Conservation (phyloP, 192 early-diverging fungal genomes). For the Jimgerdemannia lactiflua region DNA sequence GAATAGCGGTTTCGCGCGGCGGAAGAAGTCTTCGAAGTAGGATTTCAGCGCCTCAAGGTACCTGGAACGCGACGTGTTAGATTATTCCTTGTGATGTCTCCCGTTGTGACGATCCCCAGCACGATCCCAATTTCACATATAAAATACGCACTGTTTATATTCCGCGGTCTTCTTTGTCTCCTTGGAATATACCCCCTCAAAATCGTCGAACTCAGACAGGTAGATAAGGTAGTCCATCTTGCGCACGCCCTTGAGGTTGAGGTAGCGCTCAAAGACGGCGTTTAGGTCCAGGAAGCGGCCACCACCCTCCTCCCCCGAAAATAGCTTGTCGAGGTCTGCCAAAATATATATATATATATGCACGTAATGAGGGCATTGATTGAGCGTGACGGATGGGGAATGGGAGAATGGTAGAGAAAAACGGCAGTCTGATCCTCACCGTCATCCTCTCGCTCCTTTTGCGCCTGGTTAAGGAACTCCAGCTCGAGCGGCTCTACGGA, state of each 20-base stretch:
- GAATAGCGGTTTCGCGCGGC: slow-evolving; percentile 72
- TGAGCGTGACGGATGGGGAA: not conserved
- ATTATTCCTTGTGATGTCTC: slow-evolving; percentile 5
- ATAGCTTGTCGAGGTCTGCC: slow-evolving; percentile 75
- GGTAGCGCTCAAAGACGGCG: slow-evolving; percentile 70
- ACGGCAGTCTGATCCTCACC: slow-evolving; percentile 15
- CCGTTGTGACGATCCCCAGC: too few species aligned
- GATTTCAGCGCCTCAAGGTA: slow-evolving; percentile 58
- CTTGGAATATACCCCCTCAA: slow-evolving; percentile 44
- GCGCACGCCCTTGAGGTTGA: slow-evolving; percentile 72
- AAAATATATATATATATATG: not conserved
- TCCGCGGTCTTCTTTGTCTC: slow-evolving; percentile 53
- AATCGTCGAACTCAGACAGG: slow-evolving; percentile 63
- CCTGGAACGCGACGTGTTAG: slow-evolving; percentile 22
- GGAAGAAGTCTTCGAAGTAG: slow-evolving; percentile 78
- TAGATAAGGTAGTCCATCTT: slow-evolving; percentile 67
- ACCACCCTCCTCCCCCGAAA: slow-evolving; percentile 88
- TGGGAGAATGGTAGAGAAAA: not conserved
- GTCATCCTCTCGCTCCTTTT: slow-evolving; percentile 30
- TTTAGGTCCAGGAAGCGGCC: slow-evolving; percentile 90
- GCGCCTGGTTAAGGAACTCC: slow-evolving; percentile 63
- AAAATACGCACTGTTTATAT: slow-evolving; percentile 51
- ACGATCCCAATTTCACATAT: not conserved
- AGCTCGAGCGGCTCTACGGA: slow-evolving; percentile 78
- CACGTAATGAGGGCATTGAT: not conserved